phyloP scores from a whole-genome alignment of 202 grass and related monocot genomes.

The Setaria italica region DNA sequence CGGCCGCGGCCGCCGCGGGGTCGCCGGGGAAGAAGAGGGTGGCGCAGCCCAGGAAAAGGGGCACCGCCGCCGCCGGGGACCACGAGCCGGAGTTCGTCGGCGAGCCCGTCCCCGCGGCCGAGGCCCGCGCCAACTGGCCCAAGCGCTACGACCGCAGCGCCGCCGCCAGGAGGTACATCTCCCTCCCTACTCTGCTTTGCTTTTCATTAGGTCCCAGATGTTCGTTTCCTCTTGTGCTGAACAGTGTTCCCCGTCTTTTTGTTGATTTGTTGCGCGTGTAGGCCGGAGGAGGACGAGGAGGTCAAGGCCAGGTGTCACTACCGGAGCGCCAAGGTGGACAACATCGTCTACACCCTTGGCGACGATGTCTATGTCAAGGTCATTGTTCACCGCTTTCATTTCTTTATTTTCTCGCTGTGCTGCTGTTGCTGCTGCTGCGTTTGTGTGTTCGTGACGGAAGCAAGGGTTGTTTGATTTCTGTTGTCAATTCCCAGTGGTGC shows the following conservation, averaged over 20 bases:
- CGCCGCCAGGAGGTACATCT: not conserved
- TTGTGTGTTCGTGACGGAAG: not conserved
- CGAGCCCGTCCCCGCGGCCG: conserved; percentile 37
- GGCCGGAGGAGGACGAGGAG: conserved; percentile 49
- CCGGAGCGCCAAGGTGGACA: conserved; percentile 58
- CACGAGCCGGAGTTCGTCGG: conserved; percentile 48
- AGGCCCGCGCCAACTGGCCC: conserved; percentile 52
- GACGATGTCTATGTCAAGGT: conserved; percentile 75
- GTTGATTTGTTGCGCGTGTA: not conserved
- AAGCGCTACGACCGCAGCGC: conserved; percentile 41
- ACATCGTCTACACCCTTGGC: conserved; percentile 36
- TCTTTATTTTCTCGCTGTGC: not conserved
- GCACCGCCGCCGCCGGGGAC: not conserved
- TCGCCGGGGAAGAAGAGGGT: conserved; percentile 42
- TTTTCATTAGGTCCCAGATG: not conserved
- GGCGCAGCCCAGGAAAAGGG: conserved; percentile 40
- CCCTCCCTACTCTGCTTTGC: not conserved
- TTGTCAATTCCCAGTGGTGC: not conserved
- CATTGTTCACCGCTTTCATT: not conserved
- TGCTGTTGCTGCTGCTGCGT: not conserved
- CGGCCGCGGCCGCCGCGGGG: not conserved
- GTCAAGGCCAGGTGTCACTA: conserved; percentile 55
- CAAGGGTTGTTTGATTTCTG: not conserved
- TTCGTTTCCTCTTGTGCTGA: not conserved
- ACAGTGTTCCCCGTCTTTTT: not conserved